A percentile compares a stretch with the other conserved stretches of the same genome.
Conservation (phyloP, 805 yeast genomes). For the Danielozyma ontarioensis region DNA sequence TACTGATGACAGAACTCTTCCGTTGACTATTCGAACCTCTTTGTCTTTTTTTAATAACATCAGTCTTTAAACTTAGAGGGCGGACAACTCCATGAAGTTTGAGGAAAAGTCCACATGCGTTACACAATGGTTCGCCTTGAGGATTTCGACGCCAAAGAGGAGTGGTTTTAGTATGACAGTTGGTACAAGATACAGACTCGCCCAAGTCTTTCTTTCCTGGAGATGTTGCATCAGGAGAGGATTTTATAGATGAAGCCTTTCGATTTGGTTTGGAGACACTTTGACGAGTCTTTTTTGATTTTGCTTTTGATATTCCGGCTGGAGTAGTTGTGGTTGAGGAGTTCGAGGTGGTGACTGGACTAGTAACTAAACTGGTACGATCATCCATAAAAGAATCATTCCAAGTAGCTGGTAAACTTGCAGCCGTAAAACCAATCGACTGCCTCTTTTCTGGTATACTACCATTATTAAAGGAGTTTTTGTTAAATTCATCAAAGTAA, state of each 20-base stretch:
- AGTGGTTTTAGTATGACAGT: constrained; percentile 88
- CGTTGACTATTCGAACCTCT: constrained; percentile 33
- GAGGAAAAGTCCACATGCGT: constrained; percentile 91
- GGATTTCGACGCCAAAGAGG: constrained; percentile 95
- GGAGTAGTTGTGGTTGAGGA: no score
- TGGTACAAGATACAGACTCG: constrained; percentile 52
- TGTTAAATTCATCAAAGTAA: constrained; percentile 6
- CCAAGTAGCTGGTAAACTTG: background rate
- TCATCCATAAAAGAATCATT: background rate
- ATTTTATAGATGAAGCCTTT: background rate
- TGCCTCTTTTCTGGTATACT: background rate
- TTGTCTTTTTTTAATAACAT: constrained; percentile 88
- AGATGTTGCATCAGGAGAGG: constrained; percentile 1
- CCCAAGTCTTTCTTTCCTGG: background rate
- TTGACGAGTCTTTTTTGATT: constrained; percentile 3
- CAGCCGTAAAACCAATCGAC: background rate
- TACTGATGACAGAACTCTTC: constrained; percentile 9
- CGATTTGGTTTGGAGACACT: background rate
- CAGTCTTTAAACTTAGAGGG: constrained; percentile 86
- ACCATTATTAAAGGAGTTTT: background rate
- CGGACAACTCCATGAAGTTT: constrained; percentile 94
- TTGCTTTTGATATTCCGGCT: constrained; percentile 5
- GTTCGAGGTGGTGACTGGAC: no score
- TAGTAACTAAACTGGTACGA: no score
- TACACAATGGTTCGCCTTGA: constrained; percentile 88